Evolutionary conservation across 805 yeast species (phyloP).

Genomic region (Myxozyma melibiosi): DNA sequence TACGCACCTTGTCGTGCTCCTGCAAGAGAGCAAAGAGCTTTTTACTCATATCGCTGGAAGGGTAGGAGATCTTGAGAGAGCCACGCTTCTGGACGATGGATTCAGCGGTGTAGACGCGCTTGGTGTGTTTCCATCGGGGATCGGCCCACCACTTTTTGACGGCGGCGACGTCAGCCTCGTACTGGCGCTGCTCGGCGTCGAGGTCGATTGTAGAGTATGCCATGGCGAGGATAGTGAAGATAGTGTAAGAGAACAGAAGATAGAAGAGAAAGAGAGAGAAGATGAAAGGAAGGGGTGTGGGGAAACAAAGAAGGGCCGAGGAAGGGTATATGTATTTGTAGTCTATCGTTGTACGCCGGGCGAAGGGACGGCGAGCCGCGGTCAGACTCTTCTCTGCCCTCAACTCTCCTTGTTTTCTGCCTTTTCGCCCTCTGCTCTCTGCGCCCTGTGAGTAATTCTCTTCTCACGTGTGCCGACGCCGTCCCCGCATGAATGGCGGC

Average conservation of each 20-base stretch:
- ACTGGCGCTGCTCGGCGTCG: constrained; percentile 63
- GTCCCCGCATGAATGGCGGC: constrained; percentile 13
- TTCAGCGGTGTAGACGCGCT: constrained; percentile 83
- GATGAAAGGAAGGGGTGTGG: background rate
- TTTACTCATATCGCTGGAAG: constrained; percentile 77
- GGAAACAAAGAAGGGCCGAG: background rate
- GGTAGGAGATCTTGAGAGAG: constrained; percentile 64
- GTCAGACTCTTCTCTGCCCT: background rate
- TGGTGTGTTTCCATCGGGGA: constrained; percentile 88
- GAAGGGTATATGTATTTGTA: background rate
- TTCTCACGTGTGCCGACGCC: constrained; percentile 4
- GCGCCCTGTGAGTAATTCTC: too few relatives aligned
- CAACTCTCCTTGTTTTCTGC: too few relatives aligned
- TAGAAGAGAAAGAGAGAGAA: background rate
- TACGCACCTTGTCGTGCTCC: constrained; percentile 59
- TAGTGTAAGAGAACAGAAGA: too few relatives aligned
- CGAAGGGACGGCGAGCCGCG: background rate
- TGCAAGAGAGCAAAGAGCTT: constrained; percentile 71
- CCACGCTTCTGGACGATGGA: constrained; percentile 91
- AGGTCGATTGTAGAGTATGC: constrained; percentile 62
- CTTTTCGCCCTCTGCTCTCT: too few relatives aligned
- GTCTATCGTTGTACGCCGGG: too few relatives aligned
- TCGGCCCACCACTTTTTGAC: constrained; percentile 89
- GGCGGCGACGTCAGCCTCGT: constrained; percentile 68
- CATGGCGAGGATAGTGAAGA: constrained; percentile 29